phyloP scores from a whole-genome alignment of 2,329 filamentous ascomycete genomes.

The Neofusicoccum parvum region DNA sequence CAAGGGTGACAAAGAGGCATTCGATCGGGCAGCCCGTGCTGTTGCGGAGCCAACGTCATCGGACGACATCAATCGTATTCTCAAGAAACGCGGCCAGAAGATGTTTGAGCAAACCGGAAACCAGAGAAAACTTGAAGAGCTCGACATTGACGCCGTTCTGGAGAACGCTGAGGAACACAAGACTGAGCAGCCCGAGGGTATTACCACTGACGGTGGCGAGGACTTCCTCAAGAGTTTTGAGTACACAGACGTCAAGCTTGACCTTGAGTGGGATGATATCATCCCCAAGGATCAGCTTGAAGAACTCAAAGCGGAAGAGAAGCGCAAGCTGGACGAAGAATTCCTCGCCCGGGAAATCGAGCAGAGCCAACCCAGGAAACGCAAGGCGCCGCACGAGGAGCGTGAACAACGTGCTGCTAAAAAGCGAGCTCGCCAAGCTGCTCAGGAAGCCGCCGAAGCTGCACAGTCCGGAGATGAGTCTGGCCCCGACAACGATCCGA shows the following conservation, averaged over 20 bases:
- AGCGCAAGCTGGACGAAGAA: constrained; percentile 77
- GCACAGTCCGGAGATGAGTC: constrained; percentile 47
- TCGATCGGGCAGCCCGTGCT: constrained; percentile 62
- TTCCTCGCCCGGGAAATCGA: constrained; percentile 82
- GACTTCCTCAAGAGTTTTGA: constrained; percentile 90
- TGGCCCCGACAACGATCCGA: constrained; percentile 69
- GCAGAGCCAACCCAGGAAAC: constrained; percentile 77
- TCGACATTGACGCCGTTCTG: constrained; percentile 95
- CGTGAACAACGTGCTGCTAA: constrained; percentile 69
- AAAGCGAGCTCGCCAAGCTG: constrained; percentile 69
- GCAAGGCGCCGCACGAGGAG: constrained; percentile 65
- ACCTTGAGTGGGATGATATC: constrained; percentile 97
- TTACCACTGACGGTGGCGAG: constrained; percentile 93
- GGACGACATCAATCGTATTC: constrained; percentile 92
- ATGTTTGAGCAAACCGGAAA: constrained; percentile 99
- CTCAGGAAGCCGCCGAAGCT: constrained; percentile 63
- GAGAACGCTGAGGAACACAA: constrained; percentile 97
- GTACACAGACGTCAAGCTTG: constrained; percentile 95
- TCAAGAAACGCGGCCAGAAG: constrained; percentile 97
- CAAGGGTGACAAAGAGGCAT: constrained; percentile 80
- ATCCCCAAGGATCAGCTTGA: constrained; percentile 93
- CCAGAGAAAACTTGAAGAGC: constrained; percentile 92
- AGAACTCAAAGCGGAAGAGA: constrained; percentile 85
- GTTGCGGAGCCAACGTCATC: constrained; percentile 86
- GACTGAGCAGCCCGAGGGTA: constrained; percentile 91